phyloP scores from a whole-genome alignment of 805 yeast genomes.

The Cyberlindnera xishuangbannaensis region DNA sequence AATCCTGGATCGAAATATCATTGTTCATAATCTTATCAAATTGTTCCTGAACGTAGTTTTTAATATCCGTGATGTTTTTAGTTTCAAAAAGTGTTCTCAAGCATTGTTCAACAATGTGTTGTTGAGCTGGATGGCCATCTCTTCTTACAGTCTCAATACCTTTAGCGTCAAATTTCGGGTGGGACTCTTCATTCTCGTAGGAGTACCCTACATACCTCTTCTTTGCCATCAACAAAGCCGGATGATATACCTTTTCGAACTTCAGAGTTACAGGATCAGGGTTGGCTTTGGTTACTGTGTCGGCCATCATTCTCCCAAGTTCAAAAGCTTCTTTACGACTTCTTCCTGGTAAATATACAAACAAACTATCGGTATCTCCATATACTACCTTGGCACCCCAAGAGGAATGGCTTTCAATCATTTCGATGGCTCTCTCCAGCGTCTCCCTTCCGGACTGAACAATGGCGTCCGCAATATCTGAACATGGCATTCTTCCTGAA shows the following conservation, averaged over 20 bases:
- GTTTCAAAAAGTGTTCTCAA: constrained; percentile 68
- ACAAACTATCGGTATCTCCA: constrained; percentile 94
- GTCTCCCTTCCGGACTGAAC: constrained; percentile 90
- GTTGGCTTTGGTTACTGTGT: constrained; percentile 51
- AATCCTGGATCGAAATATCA: constrained; percentile 67
- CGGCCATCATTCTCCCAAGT: constrained; percentile 68
- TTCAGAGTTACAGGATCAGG: constrained; percentile 82
- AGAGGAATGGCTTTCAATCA: constrained; percentile 50
- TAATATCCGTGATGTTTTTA: constrained; percentile 63
- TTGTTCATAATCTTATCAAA: constrained; percentile 63
- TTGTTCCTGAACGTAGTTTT: constrained; percentile 55
- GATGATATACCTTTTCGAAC: constrained; percentile 90
- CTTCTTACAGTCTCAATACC: constrained; percentile 94
- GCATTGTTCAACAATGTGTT: constrained; percentile 67
- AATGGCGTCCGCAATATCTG: constrained; percentile 91
- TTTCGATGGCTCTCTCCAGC: constrained; percentile 58
- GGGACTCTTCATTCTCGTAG: constrained; percentile 46
- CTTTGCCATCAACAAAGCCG: constrained; percentile 75
- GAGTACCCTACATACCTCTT: constrained; percentile 89
- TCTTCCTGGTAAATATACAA: constrained; percentile 85
- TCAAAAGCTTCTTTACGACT: constrained; percentile 70
- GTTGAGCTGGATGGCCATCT: constrained; percentile 93
- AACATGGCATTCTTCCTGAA: constrained; percentile 96
- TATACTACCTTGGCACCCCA: constrained; percentile 94
- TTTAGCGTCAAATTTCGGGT: constrained; percentile 84